Percentiles rank a stretch among this genome's conserved stretches.
Conservation (phyloP, 495 filamentous ascomycete species). For the Filosporella fistucella region DNA sequence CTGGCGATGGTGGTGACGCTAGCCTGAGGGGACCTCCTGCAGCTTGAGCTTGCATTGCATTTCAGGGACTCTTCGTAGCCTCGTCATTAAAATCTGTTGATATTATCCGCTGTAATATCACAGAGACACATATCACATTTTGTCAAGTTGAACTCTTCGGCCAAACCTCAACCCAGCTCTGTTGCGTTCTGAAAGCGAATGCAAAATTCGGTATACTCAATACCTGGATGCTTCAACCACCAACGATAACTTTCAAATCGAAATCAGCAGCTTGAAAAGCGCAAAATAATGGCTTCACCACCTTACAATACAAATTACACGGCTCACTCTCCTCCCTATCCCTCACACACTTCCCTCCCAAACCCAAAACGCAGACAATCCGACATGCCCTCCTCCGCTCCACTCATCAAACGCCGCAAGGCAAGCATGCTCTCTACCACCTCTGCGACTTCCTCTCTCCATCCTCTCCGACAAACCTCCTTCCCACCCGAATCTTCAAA, state of each 20-base stretch:
- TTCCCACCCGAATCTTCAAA: slow-evolving; percentile 59
- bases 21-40: no score
- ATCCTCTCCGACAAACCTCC: slow-evolving; percentile 85
- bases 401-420: slow-evolving; percentile 59
- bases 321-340: slow-evolving; percentile 48
- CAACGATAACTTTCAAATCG: neutral
- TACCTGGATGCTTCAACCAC: no score
- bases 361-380: slow-evolving; percentile 56
- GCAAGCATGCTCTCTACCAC: slow-evolving; percentile 47
- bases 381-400: slow-evolving; percentile 35
- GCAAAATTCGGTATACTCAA: neutral
- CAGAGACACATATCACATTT: no score
- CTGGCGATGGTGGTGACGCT: no score
- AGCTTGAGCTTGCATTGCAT: no score
- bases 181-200: no score
- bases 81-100: no score
- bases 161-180: no score
- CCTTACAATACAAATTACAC: slow-evolving; percentile 35
- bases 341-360: slow-evolving; percentile 41
- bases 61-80: no score
- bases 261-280: neutral
- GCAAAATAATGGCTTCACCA: slow-evolving; percentile 54
- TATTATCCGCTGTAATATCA: no score
- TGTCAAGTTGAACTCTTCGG: no score
- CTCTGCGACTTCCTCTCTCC: slow-evolving; percentile 47